A percentile compares a stretch with the other conserved stretches of the same genome.
phyloP scores from a whole-genome alignment of 2,329 filamentous ascomycete genomes.

The Conoideocrella luteorostrata region DNA sequence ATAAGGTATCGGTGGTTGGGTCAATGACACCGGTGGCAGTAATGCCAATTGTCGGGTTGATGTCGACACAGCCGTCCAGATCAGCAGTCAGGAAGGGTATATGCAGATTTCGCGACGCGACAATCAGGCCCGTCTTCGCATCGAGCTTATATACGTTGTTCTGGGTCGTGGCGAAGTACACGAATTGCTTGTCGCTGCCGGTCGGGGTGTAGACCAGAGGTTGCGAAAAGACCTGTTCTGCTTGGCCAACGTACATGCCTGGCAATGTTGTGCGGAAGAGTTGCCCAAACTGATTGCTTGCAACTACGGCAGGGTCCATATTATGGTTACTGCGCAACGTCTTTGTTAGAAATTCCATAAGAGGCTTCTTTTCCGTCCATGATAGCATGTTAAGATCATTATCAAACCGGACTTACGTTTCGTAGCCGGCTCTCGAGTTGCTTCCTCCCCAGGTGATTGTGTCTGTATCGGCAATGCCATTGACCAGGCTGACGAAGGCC shows the following conservation, averaged over 20 bases:
- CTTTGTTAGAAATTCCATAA: too few relatives aligned
- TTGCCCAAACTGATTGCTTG: slow-evolving; percentile 47
- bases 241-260: slow-evolving; percentile 41
- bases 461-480: slow-evolving; percentile 38
- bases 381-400: too few relatives aligned
- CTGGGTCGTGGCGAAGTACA: slow-evolving; percentile 51
- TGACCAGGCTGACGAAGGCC: slow-evolving; percentile 25
- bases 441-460: slow-evolving; percentile 56
- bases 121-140: slow-evolving; percentile 45
- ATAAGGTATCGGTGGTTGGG: slow-evolving; percentile 36
- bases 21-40: slow-evolving; percentile 41
- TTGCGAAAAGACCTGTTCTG: slow-evolving; percentile 48
- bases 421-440: slow-evolving; percentile 47
- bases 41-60: slow-evolving; percentile 40
- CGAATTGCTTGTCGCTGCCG: slow-evolving; percentile 40
- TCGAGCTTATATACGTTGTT: slow-evolving; percentile 53
- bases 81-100: slow-evolving; percentile 44
- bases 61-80: slow-evolving; percentile 40
- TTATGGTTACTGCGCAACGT: slow-evolving; percentile 47
- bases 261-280: slow-evolving; percentile 47
- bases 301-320: slow-evolving; percentile 54
- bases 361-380: too few relatives aligned
- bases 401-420: slow-evolving; percentile 36
- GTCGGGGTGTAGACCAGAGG: slow-evolving; percentile 43
- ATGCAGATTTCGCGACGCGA: slow-evolving; percentile 40